phyloP scores from a whole-genome alignment of 2,329 filamentous ascomycete genomes.

The Didymella pomorum region DNA sequence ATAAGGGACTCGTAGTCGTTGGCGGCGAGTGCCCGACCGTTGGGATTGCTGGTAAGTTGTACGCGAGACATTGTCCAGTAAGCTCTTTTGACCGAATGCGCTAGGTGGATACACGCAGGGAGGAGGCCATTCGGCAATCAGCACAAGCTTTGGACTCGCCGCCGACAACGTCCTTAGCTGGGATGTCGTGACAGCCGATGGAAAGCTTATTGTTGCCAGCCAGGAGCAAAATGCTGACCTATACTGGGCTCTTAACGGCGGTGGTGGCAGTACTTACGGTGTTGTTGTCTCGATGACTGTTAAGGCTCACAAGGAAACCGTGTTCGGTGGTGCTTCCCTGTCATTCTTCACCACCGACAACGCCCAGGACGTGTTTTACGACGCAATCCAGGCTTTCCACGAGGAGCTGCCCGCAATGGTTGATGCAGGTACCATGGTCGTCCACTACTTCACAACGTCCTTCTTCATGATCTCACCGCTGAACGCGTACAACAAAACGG shows the following conservation, averaged over 20 bases:
- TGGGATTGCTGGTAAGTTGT: conserved; percentile 49
- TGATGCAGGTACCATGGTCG: conserved; percentile 29
- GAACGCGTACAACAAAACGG: conserved; percentile 32
- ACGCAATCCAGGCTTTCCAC: conserved; percentile 31
- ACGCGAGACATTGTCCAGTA: too few relatives aligned
- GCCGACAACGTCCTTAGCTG: conserved; percentile 36
- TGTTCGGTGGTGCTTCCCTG: conserved; percentile 27
- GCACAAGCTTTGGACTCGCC: conserved; percentile 51
- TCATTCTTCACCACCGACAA: conserved; percentile 25
- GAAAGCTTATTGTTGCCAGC: conserved; percentile 31
- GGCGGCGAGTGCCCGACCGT: conserved; percentile 53
- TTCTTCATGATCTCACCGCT: conserved; percentile 33
- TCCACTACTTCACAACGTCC: conserved; percentile 26
- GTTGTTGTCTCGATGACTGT: conserved; percentile 35
- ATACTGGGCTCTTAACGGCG: conserved; percentile 42
- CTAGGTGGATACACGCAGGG: conserved; percentile 35
- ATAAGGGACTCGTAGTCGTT: conserved; percentile 28
- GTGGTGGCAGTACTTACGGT: conserved; percentile 39
- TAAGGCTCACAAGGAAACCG: conserved; percentile 29
- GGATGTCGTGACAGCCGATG: conserved; percentile 36
- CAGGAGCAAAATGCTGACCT: conserved; percentile 29
- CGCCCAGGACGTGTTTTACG: conserved; percentile 25
- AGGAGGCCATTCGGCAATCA: conserved; percentile 60
- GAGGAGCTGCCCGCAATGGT: conserved; percentile 32
- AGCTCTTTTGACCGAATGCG: too few relatives aligned